Evolutionary conservation across 192 early-diverging fungal genomes (phyloP).

Genomic region (Jimgerdemannia flammicorona): DNA sequence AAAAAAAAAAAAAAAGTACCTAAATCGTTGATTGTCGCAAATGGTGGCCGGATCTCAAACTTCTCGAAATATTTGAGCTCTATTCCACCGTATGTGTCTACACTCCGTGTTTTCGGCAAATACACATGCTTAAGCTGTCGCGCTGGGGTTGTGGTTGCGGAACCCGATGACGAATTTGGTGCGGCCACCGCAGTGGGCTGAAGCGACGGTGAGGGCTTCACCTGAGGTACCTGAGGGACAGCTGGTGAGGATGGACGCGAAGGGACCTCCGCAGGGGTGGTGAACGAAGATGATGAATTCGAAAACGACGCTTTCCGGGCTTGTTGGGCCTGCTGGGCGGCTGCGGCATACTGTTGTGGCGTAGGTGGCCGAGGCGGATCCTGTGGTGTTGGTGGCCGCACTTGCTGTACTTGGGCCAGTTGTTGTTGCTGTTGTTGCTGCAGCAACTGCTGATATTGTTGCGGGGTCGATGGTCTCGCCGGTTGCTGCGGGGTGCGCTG

Average conservation of each 20-base stretch:
- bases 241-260: background rate
- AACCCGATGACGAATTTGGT: background rate
- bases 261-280: background rate
- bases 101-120: conserved; percentile 56
- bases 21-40: conserved; percentile 47
- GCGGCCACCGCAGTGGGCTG: background rate
- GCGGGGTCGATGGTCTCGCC: background rate
- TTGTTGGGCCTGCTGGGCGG: background rate
- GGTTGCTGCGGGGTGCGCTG: background rate
- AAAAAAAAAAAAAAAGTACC: conserved; percentile 25
- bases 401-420: background rate
- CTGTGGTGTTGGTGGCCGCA: background rate
- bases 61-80: conserved; percentile 61
- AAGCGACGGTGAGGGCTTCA: background rate
- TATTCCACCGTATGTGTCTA: conserved; percentile 75
- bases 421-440: background rate
- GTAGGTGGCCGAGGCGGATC: background rate
- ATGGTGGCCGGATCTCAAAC: conserved; percentile 41
- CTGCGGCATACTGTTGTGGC: background rate
- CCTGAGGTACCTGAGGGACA: background rate
- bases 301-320: background rate
- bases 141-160: background rate
- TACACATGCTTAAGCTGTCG: conserved; percentile 20
- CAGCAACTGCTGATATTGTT: background rate
- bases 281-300: background rate